Base-by-base conservation (phyloP, 1,284 basidiomycete species). In the Cutaneotrichosporon cavernicola region DNA sequence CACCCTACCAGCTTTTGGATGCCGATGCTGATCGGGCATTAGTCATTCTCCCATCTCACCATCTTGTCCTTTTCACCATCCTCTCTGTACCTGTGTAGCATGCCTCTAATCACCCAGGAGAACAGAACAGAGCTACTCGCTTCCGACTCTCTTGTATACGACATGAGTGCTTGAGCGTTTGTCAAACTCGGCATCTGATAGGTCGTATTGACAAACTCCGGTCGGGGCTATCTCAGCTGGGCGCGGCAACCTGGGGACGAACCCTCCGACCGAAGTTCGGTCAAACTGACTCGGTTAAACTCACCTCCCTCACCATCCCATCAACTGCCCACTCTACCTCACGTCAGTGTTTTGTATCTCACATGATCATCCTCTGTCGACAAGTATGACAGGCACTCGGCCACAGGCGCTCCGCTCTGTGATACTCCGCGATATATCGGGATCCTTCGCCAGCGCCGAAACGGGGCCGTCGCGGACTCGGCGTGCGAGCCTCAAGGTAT, bases 231-330 rank as follows among this genome's bases (percentile, higher is more conserved):
- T 51, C 50, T 51, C 50, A 34, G 36, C 55, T 30, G 18, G 38
- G 55, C n/a, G n/a, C 38, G 55, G 22, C 14, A 30, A 26, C 38
- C 30, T 38, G 31, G 38, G n/a, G 6, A 22, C 10, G 43, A 40
- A 43, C 9, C 36, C 55, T 46, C 55, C 55, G 55, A 56, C 55
- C 55, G 55, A 56, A 8, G 18, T 13, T 56, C 36, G 36, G 36
- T 40, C 30, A 14, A n/a, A 34, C n/a, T 21, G n/a, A n/a, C n/a
- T n/a, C n/a, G n/a, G n/a, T n/a, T 2, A 26, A 26, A 26, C 26
- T 26, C 47, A 7, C 11, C n/a, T 7, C 7, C n/a, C n/a, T 11
- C 47, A 21, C 47, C 47, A 10, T 49, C 13, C 47, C 47, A 10
- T 49, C 13, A 32, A 5, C 30, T 53, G 49, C 49, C 49, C 49